These are phyloP conservation scores for Wallacemonas sp. DNA, from an alignment of 208 protist genomes.

Conservation along the genomic window DNA sequence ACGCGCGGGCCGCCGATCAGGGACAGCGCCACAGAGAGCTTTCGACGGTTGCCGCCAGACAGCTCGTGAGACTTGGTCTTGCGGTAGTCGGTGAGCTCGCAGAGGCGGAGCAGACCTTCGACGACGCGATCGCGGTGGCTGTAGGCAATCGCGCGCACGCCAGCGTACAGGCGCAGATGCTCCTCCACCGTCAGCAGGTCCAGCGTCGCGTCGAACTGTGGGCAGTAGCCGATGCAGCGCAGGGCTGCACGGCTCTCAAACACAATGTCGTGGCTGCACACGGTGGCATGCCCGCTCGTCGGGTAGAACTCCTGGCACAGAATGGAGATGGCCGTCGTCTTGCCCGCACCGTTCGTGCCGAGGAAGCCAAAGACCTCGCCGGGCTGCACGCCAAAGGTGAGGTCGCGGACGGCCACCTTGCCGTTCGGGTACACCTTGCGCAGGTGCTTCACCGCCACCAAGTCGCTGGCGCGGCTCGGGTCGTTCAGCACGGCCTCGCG, in stretches of 20 bases:
- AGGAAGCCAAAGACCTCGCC: conserved; percentile 89
- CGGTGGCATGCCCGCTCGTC: conserved; percentile 55
- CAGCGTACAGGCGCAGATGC: conserved; percentile 58
- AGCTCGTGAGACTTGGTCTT: conserved; percentile 34
- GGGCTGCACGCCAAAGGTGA: conserved; percentile 69
- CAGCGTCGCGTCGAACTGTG: conserved; percentile 93
- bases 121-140: conserved; percentile 28
- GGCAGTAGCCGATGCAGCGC: conserved; percentile 88
- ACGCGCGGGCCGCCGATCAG: conserved; percentile 63
- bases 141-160: conserved; percentile 39
- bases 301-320: conserved; percentile 77
- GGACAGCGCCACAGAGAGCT: conserved; percentile 66
- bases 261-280: conserved; percentile 67
- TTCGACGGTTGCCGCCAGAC: conserved; percentile 75
- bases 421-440: conserved; percentile 68
- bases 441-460: conserved; percentile 61
- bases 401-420: conserved; percentile 67
- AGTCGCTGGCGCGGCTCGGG: conserved; percentile 28
- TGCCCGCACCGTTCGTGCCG: conserved; percentile 91
- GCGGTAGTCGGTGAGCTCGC: conserved; percentile 35
- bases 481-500: conserved; percentile 36
- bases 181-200: conserved; percentile 89
- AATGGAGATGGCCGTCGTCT: conserved; percentile 87
- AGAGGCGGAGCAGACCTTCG: conserved; percentile 34
- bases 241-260: conserved; percentile 39